Percentiles rank a stretch among this genome's conserved stretches.
These are phyloP conservation scores for Haberlea rhodopensis DNA, from an alignment of 257 asterid species.

Conservation along the genomic window DNA sequence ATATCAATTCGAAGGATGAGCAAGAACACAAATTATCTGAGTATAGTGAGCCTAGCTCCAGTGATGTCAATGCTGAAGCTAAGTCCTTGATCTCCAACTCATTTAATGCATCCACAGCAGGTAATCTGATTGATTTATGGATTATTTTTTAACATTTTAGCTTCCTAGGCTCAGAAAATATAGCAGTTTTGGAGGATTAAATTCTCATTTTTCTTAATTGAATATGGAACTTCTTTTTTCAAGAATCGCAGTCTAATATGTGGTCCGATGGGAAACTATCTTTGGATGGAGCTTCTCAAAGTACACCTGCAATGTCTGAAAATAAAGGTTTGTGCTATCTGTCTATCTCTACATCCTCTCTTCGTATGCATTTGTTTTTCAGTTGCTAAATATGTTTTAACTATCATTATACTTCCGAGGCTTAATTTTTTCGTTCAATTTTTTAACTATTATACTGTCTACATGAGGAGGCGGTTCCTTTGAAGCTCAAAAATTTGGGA, in stretches of 20 bases:
- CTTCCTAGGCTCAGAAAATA: not conserved
- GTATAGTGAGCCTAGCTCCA: conserved; percentile 28
- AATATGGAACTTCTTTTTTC: conserved; percentile 40
- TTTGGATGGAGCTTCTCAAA: conserved; percentile 35
- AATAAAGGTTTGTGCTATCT: conserved; percentile 48
- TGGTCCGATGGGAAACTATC: conserved; percentile 33
- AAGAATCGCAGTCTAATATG: conserved; percentile 64
- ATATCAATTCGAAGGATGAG: conserved; percentile 31
- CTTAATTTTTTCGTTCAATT: conserved; percentile 8
- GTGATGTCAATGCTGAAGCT: conserved; percentile 22
- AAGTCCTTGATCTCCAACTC: conserved; percentile 23
- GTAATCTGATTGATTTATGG: conserved; percentile 40
- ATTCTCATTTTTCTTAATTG: conserved; percentile 20
- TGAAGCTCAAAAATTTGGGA: conserved; percentile 35
- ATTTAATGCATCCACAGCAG: conserved; percentile 38
- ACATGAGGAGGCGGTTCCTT: conserved; percentile 31
- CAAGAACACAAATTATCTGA: conserved; percentile 37
- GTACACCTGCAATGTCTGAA: conserved; percentile 30
- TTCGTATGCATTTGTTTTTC: conserved; percentile 4
- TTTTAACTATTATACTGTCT: conserved; percentile 27
- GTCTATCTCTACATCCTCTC: not conserved
- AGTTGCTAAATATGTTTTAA: conserved; percentile 5
- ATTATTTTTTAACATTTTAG: conserved; percentile 17
- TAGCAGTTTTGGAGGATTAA: conserved; percentile 11
- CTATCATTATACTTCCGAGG: not conserved